Evolutionary conservation across 495 filamentous ascomycete species (phyloP).

Genomic region (Daldinia grandis): DNA sequence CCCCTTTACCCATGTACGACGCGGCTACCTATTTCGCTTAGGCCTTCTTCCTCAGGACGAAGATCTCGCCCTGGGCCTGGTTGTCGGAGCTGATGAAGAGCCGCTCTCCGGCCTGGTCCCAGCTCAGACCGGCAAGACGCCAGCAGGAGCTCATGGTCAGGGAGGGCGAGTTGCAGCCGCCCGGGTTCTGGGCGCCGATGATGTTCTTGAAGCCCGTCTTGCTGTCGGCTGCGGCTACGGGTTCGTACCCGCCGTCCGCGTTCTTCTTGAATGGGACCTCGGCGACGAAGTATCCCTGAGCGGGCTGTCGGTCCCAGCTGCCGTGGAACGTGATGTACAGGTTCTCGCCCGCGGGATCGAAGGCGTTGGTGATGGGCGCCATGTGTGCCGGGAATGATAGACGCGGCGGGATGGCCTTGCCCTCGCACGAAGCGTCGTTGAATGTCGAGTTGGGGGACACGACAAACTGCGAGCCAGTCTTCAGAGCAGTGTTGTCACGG

Average conservation of each 20-base stretch:
- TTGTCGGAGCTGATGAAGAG: slow-evolving; percentile 52
- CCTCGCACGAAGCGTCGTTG: slow-evolving; percentile 58
- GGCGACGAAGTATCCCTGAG: slow-evolving; percentile 62
- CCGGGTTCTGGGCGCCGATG: slow-evolving; percentile 43
- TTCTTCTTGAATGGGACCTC: slow-evolving; percentile 55
- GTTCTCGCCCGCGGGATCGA: slow-evolving; percentile 52
- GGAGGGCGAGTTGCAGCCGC: slow-evolving; percentile 39
- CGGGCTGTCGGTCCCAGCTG: slow-evolving; percentile 62
- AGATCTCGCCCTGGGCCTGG: slow-evolving; percentile 54
- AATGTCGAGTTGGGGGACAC: slow-evolving; percentile 55
- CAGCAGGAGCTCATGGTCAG: slow-evolving; percentile 46
- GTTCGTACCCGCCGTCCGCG: slow-evolving; percentile 48
- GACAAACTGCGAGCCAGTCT: slow-evolving; percentile 61
- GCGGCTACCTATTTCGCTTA: background rate
- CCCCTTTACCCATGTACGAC: background rate
- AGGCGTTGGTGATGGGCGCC: slow-evolving; percentile 63
- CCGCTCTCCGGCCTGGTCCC: slow-evolving; percentile 44
- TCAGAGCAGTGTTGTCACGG: slow-evolving; percentile 53
- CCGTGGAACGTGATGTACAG: slow-evolving; percentile 68
- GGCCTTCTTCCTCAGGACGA: slow-evolving; percentile 45
- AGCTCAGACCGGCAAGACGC: slow-evolving; percentile 45
- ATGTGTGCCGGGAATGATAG: slow-evolving; percentile 65
- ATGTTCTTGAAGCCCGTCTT: slow-evolving; percentile 48
- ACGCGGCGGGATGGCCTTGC: slow-evolving; percentile 54
- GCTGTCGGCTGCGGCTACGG: slow-evolving; percentile 45